Evolutionary conservation across 768 basidiomycete genomes (phyloP), one percentile per base, ranked within the genome.

Genomic region (Russula olivacea): DNA sequence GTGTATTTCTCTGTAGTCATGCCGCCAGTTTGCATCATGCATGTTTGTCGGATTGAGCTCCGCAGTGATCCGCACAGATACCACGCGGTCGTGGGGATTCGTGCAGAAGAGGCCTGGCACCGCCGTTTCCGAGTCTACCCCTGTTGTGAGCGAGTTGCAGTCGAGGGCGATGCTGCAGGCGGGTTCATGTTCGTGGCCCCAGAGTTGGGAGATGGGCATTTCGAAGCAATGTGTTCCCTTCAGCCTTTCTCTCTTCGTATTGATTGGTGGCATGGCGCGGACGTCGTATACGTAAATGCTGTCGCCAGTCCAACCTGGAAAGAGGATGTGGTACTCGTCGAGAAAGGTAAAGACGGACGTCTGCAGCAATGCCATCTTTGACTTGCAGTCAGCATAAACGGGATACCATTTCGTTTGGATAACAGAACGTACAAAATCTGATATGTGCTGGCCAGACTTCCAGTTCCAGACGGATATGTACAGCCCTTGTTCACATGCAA

Each of bases 191-290:
- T 55, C 23, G 10, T 30, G 23, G 12, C 2, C 23, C 23, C 55
- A 34, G 11, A 50, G 14, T 3, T 4, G 47, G 36, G 48, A 10
- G 3, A 51, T 19, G 61, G 38, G 17, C 11, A 55, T 41, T 43
- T 61, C 61, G 38, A 61, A 61, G 55, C 61, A 61, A n/a, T 61
- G 61, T 4, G 61, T 61, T 23, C 61, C 61, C 38, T 57, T 55
- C 21, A 30, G n/a, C 30, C 57, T 61, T 49, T 1, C 17, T 8
- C n/a, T 55, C 30, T 30, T 49, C 38, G 34, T 32, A 28, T 34
- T 49, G 15, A 57, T 50, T 17, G 55, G 55, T 21, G 55, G 61
- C 55, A 62, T 62, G 38, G 55, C 21, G 25, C 21, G 55, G 30
- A 57, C n/a, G 23, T 62, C 61, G 9, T 62, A 62, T 25, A 57